Base-by-base conservation (phyloP, 2,329 filamentous ascomycete species). In the Botrytis cinerea region DNA sequence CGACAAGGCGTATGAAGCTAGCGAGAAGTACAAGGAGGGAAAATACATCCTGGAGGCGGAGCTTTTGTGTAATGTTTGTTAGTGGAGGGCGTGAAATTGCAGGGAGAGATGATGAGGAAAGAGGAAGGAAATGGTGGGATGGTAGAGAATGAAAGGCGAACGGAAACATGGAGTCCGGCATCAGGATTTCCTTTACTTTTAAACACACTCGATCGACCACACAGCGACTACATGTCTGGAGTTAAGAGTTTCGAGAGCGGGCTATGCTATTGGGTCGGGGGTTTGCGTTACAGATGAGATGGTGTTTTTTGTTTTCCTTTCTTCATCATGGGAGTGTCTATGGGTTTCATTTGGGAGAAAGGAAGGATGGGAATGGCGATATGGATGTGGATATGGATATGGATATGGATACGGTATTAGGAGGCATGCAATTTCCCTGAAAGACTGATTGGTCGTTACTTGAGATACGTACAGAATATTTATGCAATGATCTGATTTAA, bases 11-110 rank as follows among this genome's bases (percentile, higher is more conserved):
- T 98, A 93, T 82, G 96, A 99, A 85, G 83, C 86, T 48, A 91
- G 88, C 76, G 95, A 99, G 87, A 97, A 97, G 84, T 99, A 99
- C 85, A 99, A 99, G 86, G 96, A 99, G 86, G 95, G 94, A 73
- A 99, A 98, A 85, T 98, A 93, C 82, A 99, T 99, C 74, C 87
- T 99, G 73, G 95, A 98, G 85, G 93, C 93, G 46, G 95, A 97
- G 85, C 84, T 98, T 76, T 86, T 98, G 57, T 95, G 93, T 83
- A 91, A 90, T 78, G 94, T 98, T 75, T 85, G 79, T 90, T 82
- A 77, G 74, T 59, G 54, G 71, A n/a, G 10, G 38, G 32, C n/a
- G 7, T 16, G 25, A 28, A 5, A 20, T 43, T 62, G 60, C 35
- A 18, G 45, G 28, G 28, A 25, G 32, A 2, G 7, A 22, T n/a